Base-by-base conservation (phyloP, 169 alveolate species). In the Pseudocohnilembus persalinus region DNA sequence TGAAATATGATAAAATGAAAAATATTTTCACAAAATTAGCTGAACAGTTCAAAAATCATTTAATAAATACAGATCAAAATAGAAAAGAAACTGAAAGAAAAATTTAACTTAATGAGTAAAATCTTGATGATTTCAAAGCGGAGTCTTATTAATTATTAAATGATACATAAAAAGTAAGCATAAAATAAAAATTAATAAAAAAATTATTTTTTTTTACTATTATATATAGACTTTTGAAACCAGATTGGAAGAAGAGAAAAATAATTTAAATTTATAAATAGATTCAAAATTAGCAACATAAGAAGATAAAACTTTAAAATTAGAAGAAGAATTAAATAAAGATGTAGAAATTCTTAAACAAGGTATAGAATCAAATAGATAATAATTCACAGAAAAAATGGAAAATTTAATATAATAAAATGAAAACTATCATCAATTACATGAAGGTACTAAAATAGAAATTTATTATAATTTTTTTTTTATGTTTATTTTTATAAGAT, bases 1-100 rank as follows among this genome's bases (percentile, higher is more conserved):
- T 73, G 77, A 85, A 85, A 68, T 79, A 85, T 34, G 89, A 85
- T 73, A 85, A 85, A 49, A 68, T 79, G 0, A 85, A 85, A 35
- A 74, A 28, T 16, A 85, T 85, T 77, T 85, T 85, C 49, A 77
- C 81, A 6, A 85, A 79, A 79, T 77, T 85, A 32, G 89, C 85
- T 29, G 89, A 85, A 35, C 78, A 80, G 49, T 85, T 85, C 49
- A 85, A 72, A 68, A 34, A 85, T 27, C 85, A 79, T 79, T 73
- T 85, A 31, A 73, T 81, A 63, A 81, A 80, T 20, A 77, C 73
- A 31, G 89, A 85, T 34, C 31, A 73, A 4, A 74, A 74, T 80
- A 78, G 81, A 73, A 34, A 85, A 29, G 85, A 85, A 72, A 74
- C 74, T 4, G 84, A 78, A 78, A 65, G 65, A 34, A 80, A 82